Evolutionary conservation across 2,329 filamentous ascomycete genomes (phyloP).

Genomic region (Calonectria pseudoturangicola): DNA sequence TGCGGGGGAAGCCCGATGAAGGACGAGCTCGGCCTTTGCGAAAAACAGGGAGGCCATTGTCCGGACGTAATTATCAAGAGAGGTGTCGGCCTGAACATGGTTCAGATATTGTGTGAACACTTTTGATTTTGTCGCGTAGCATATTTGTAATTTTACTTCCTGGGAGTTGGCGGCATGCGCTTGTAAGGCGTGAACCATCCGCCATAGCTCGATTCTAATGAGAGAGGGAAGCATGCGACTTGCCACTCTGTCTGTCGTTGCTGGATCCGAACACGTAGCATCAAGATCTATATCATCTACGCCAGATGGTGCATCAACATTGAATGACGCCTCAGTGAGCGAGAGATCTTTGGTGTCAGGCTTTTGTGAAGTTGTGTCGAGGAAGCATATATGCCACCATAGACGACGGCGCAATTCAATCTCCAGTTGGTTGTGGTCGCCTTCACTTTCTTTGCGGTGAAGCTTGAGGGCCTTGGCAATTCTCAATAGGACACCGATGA

Average conservation of each 20-base stretch:
- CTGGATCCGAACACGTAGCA: background rate
- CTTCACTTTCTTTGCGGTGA: conserved; percentile 33
- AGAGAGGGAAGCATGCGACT: conserved; percentile 46
- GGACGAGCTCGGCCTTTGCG: conserved; percentile 53
- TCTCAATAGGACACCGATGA: conserved; percentile 51
- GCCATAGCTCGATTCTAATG: conserved; percentile 55
- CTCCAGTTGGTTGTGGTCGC: conserved; percentile 30
- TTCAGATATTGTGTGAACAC: conserved; percentile 42
- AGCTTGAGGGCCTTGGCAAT: conserved; percentile 50
- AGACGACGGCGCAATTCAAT: conserved; percentile 49
- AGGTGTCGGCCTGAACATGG: conserved; percentile 23
- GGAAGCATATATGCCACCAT: conserved; percentile 57
- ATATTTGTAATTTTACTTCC: conserved; percentile 37
- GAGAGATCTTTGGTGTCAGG: conserved; percentile 44
- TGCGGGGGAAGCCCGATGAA: conserved; percentile 38
- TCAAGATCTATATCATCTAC: conserved; percentile 60
- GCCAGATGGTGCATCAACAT: conserved; percentile 65
- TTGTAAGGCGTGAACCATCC: conserved; percentile 46
- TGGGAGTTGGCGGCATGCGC: conserved; percentile 31
- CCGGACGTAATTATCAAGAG: conserved; percentile 46
- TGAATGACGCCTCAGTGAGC: conserved; percentile 55
- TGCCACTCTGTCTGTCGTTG: conserved; percentile 21
- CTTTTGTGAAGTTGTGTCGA: conserved; percentile 48
- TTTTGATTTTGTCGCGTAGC: conserved; percentile 36
- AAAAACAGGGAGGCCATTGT: conserved; percentile 53